These are phyloP conservation scores for Colletotrichum sp. DNA, from an alignment of 2,329 filamentous ascomycete species.

Conservation along the genomic window DNA sequence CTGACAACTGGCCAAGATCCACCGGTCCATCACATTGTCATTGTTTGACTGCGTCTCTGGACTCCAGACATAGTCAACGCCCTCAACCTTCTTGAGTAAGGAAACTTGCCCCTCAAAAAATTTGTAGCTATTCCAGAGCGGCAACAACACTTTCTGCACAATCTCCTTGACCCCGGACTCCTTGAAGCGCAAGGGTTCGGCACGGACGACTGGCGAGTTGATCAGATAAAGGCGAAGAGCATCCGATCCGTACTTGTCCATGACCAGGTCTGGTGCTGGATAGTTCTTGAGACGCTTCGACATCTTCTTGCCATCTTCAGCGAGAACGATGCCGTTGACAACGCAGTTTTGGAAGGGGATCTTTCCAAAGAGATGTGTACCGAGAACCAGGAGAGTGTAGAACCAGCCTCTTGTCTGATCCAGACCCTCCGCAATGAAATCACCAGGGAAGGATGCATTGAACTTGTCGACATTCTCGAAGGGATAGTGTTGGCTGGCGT, in stretches of 20 bases:
- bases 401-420: slow-evolving; percentile 98
- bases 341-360: slow-evolving; percentile 94
- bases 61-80: slow-evolving; percentile 79
- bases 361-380: slow-evolving; percentile 83
- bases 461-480: slow-evolving; percentile 89
- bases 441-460: slow-evolving; percentile 81
- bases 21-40: slow-evolving; percentile 93
- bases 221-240: slow-evolving; percentile 94
- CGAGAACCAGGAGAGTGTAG: slow-evolving; percentile 88
- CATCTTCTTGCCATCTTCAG: slow-evolving; percentile 98
- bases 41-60: slow-evolving; percentile 77
- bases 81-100: slow-evolving; percentile 84
- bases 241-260: slow-evolving; percentile 89
- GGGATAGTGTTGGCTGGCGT: slow-evolving; percentile 88
- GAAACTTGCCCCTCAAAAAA: slow-evolving; percentile 92
- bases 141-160: slow-evolving; percentile 87
- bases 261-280: slow-evolving; percentile 83
- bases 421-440: slow-evolving; percentile 92
- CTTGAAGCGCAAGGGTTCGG: slow-evolving; percentile 89
- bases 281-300: slow-evolving; percentile 97
- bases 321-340: slow-evolving; percentile 94
- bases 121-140: slow-evolving; percentile 96
- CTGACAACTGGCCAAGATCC: slow-evolving; percentile 93
- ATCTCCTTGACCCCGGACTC: slow-evolving; percentile 94
- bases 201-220: slow-evolving; percentile 93